Conservation (phyloP, 2,329 filamentous ascomycete species). For the Pleomassaria siparia region DNA sequence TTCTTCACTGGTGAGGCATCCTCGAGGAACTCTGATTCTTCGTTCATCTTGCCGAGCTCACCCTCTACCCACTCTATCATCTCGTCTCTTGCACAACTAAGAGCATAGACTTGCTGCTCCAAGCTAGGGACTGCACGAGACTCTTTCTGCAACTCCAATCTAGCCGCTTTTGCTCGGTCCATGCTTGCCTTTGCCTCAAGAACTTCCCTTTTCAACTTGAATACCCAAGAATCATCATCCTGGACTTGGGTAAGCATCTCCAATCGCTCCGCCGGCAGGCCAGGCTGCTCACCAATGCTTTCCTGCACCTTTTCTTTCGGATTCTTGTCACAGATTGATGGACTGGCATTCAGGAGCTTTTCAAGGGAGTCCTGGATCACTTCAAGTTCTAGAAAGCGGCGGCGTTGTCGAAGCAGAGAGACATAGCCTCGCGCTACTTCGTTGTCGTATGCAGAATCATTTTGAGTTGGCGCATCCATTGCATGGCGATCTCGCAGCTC, state of each 20-base stretch:
- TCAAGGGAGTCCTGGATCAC: constrained; percentile 51
- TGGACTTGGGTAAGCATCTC: constrained; percentile 23
- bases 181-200: constrained; percentile 36
- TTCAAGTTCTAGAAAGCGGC: constrained; percentile 49
- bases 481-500: constrained; percentile 29
- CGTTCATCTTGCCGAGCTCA: constrained; percentile 47
- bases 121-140: constrained; percentile 12
- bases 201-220: constrained; percentile 44
- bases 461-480: constrained; percentile 29
- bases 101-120: constrained; percentile 39
- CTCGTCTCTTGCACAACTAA: constrained; percentile 51
- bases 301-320: constrained; percentile 29
- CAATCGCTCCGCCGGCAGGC: constrained; percentile 37
- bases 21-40: constrained; percentile 39
- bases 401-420: constrained; percentile 48
- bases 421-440: constrained; percentile 43
- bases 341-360: constrained; percentile 37
- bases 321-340: constrained; percentile 31
- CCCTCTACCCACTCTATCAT: constrained; percentile 55
- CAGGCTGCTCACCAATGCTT: constrained; percentile 38
- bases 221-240: constrained; percentile 28
- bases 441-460: constrained; percentile 33
- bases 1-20: constrained; percentile 37
- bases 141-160: constrained; percentile 16
- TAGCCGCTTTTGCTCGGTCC: constrained; percentile 31